These are phyloP conservation scores for Hymenoscyphus occultus DNA, from an alignment of 2,329 filamentous ascomycete species.

Conservation along the genomic window DNA sequence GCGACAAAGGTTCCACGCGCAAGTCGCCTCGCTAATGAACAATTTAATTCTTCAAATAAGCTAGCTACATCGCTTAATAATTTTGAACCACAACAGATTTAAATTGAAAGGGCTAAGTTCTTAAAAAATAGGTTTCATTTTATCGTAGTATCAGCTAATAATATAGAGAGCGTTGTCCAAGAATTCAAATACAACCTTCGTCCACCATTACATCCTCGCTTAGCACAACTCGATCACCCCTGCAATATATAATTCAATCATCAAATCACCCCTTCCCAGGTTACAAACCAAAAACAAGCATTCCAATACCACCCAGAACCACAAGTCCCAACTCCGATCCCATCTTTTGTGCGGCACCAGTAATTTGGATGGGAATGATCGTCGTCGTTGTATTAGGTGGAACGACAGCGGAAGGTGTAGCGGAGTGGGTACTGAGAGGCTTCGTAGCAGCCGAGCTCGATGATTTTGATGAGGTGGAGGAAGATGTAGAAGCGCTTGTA, in stretches of 20 bases:
- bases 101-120: no score
- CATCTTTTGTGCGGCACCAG: neutral
- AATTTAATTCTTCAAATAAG: no score
- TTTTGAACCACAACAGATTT: no score
- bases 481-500: neutral
- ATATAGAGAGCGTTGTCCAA: no score
- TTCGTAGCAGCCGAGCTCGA: neutral
- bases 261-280: neutral
- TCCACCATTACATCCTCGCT: neutral
- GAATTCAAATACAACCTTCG: no score
- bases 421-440: neutral
- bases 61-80: no score
- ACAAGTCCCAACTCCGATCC: neutral
- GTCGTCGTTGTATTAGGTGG: neutral
- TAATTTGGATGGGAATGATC: neutral
- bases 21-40: no score
- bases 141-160: no score
- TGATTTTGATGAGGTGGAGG: neutral
- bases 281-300: neutral
- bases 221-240: neutral
- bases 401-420: neutral
- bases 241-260: neutral
- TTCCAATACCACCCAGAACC: neutral
- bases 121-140: no score
- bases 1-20: no score